phyloP scores from a whole-genome alignment of 176 grass and related monocot genomes.

The Miscanthus lutarioriparius region DNA sequence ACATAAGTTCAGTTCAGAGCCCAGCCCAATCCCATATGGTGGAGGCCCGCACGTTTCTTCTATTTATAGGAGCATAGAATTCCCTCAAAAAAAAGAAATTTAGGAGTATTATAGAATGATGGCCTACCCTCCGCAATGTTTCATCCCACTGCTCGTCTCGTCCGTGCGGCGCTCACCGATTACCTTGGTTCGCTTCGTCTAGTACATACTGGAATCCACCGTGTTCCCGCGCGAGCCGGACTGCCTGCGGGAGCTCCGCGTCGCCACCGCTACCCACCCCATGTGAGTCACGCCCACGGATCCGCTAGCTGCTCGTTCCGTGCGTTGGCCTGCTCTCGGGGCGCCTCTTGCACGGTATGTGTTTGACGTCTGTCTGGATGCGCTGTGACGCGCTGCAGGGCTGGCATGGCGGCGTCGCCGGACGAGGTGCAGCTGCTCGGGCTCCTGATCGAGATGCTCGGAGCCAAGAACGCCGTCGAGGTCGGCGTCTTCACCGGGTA shows the following conservation, averaged over 20 bases:
- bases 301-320: neutral
- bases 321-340: no score
- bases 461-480: constrained; percentile 65
- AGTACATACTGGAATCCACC: constrained; percentile 73
- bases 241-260: constrained; percentile 66
- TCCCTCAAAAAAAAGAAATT: no score
- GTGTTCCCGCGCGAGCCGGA: constrained; percentile 70
- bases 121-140: no score
- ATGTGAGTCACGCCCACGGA: constrained; percentile 3
- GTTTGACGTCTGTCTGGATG: constrained; percentile 22
- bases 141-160: neutral
- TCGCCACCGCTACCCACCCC: constrained; percentile 51
- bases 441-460: constrained; percentile 60
- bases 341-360: neutral
- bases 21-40: no score
- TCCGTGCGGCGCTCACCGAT: neutral
- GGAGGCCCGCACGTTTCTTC: no score
- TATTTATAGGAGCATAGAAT: no score
- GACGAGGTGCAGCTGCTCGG: constrained; percentile 67
- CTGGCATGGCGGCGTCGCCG: constrained; percentile 51
- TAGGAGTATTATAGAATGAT: no score
- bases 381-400: constrained; percentile 11
- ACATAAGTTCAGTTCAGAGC: no score
- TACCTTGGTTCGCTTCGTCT: neutral
- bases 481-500: constrained; percentile 79